These are phyloP conservation scores for Coemansia sp. DNA, from an alignment of 192 early-diverging fungal species.

Conservation along the genomic window DNA sequence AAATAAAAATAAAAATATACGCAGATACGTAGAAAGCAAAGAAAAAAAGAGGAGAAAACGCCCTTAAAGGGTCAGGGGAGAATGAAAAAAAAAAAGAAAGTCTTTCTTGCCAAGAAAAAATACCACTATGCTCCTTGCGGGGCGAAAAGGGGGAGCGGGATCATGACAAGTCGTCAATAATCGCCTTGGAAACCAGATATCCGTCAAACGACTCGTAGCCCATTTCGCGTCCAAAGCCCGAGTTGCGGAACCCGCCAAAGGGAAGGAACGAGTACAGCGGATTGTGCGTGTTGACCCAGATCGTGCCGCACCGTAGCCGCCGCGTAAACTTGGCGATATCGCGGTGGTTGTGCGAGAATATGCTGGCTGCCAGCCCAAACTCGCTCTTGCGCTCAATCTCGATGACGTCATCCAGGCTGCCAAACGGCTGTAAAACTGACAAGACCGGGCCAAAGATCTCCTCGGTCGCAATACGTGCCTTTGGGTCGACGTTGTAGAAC, in stretches of 20 bases:
- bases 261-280: constrained; percentile 56
- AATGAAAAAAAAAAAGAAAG: too few species aligned
- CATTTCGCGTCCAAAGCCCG: constrained; percentile 59
- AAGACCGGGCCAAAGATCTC: constrained; percentile 65
- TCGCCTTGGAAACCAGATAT: constrained; percentile 42
- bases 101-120: too few species aligned
- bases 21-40: too few species aligned
- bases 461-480: constrained; percentile 46
- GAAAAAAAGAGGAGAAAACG: too few species aligned
- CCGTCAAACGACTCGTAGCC: constrained; percentile 57
- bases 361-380: constrained; percentile 57
- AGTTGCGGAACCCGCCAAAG: constrained; percentile 62
- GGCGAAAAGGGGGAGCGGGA: constrained; percentile 5
- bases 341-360: constrained; percentile 52
- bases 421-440: constrained; percentile 55
- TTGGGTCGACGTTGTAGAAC: constrained; percentile 50
- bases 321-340: constrained; percentile 46
- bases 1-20: too few species aligned
- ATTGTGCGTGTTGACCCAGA: constrained; percentile 66
- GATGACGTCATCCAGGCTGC: constrained; percentile 52
- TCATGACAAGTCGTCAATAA: constrained; percentile 45
- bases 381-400: constrained; percentile 49
- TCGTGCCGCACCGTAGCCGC: constrained; percentile 49
- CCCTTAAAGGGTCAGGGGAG: too few species aligned
- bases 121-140: constrained; percentile 1